Evolutionary conservation across 345 rosid genomes (phyloP).

Genomic region (Barbarea vulgaris): DNA sequence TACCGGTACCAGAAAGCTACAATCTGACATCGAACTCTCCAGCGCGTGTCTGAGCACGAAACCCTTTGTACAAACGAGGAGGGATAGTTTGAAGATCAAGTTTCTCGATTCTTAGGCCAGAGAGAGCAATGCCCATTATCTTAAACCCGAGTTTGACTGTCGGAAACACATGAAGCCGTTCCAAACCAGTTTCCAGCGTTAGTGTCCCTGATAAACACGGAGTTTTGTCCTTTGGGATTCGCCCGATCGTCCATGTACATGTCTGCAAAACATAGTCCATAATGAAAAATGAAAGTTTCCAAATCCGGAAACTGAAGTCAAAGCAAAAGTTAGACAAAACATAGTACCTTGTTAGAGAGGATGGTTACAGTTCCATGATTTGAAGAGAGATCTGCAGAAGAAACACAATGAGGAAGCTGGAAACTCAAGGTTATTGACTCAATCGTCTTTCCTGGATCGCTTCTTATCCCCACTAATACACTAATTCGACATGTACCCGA

Average conservation of each 20-base stretch:
- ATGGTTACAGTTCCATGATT: conserved; percentile 83
- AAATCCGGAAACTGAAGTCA: background rate
- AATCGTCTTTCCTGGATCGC: conserved; percentile 78
- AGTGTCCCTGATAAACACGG: conserved; percentile 80
- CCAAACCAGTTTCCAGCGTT: conserved; percentile 60
- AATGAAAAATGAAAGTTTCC: background rate
- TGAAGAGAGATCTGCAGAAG: conserved; percentile 82
- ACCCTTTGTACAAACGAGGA: conserved; percentile 81
- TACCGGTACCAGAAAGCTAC: conserved; percentile 30
- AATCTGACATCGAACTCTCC: conserved; percentile 88
- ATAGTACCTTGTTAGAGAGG: conserved; percentile 76
- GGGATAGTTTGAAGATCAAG: conserved; percentile 69
- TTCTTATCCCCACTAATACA: conserved; percentile 76
- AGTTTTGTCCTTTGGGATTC: conserved; percentile 81
- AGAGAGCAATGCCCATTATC: conserved; percentile 90
- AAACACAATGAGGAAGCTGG: conserved; percentile 72
- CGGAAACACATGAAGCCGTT: conserved; percentile 78
- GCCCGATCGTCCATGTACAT: conserved; percentile 85
- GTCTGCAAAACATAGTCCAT: conserved; percentile 47
- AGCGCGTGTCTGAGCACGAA: conserved; percentile 80
- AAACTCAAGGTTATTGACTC: conserved; percentile 82
- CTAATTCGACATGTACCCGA: conserved; percentile 73
- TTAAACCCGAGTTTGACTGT: conserved; percentile 71
- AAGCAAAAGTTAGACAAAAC: background rate
- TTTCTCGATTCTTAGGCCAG: conserved; percentile 80